Evolutionary conservation across 805 yeast species (phyloP).

Genomic region (Diddensiella santjacobensis): DNA sequence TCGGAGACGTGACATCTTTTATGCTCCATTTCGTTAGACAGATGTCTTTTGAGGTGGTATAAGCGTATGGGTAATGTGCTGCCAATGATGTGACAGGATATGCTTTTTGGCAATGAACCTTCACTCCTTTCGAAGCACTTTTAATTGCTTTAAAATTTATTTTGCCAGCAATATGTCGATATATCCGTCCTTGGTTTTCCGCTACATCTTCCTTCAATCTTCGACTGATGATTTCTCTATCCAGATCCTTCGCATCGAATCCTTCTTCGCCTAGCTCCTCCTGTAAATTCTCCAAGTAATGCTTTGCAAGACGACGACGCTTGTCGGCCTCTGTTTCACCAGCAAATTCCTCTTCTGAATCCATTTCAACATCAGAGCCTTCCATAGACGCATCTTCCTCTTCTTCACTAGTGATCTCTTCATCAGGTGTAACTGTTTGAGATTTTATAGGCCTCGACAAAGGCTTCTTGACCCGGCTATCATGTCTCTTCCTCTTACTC

Average conservation of each 20-base stretch:
- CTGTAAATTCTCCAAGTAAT: slow-evolving; percentile 77
- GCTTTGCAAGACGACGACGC: slow-evolving; percentile 89
- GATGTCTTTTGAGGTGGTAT: slow-evolving; percentile 78
- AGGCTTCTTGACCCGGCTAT: slow-evolving; percentile 4
- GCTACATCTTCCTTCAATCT: slow-evolving; percentile 86
- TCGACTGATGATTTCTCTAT: slow-evolving; percentile 75
- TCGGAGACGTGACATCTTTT: slow-evolving; percentile 54
- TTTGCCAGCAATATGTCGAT: slow-evolving; percentile 57
- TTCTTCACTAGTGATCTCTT: slow-evolving; percentile 34
- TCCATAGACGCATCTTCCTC: slow-evolving; percentile 41
- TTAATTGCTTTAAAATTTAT: slow-evolving; percentile 39
- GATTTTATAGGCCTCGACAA: slow-evolving; percentile 21
- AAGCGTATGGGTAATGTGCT: slow-evolving; percentile 58
- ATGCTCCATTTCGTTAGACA: slow-evolving; percentile 79
- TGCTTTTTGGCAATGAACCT: slow-evolving; percentile 25
- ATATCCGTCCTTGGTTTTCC: slow-evolving; percentile 80
- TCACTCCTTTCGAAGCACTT: slow-evolving; percentile 2
- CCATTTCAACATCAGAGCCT: slow-evolving; percentile 54
- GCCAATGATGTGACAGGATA: slow-evolving; percentile 40
- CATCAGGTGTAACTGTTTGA: slow-evolving; percentile 34
- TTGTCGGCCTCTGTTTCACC: slow-evolving; percentile 87
- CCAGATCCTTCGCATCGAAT: slow-evolving; percentile 89
- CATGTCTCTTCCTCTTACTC: slow-evolving; percentile 14
- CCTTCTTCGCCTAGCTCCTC: slow-evolving; percentile 44
- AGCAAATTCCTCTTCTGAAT: slow-evolving; percentile 66